Percentiles rank a stretch among this genome's conserved stretches.
Conservation (phyloP, 129 eudicot species). For the Chrysanthemum lavandulifolium region DNA sequence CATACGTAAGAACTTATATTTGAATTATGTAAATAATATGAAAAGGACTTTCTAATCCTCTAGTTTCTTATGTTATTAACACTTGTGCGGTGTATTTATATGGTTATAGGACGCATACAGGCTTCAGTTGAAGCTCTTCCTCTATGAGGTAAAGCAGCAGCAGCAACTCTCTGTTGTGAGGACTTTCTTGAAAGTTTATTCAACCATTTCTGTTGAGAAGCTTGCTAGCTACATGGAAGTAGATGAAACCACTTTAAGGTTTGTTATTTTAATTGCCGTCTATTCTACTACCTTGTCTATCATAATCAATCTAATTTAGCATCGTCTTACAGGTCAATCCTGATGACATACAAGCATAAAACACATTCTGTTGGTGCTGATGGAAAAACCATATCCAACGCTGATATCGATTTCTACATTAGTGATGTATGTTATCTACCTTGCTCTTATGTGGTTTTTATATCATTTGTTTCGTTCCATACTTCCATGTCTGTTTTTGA, state of each 20-base stretch:
- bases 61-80: background rate
- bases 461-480: background rate
- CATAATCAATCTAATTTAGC: constrained; percentile 11
- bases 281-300: background rate
- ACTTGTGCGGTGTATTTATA: background rate
- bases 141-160: constrained; percentile 94
- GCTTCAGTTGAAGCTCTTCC: constrained; percentile 86
- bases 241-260: constrained; percentile 86
- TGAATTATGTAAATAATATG: too few relatives aligned
- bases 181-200: constrained; percentile 79
- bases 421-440: constrained; percentile 50
- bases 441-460: background rate
- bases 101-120: constrained; percentile 82
- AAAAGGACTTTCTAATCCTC: too few relatives aligned
- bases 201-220: constrained; percentile 75
- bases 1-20: background rate
- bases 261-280: constrained; percentile 7
- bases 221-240: constrained; percentile 92
- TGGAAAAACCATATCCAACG: constrained; percentile 79
- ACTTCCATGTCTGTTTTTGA: background rate
- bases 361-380: constrained; percentile 82
- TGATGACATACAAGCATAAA: constrained; percentile 97
- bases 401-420: constrained; percentile 85
- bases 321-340: constrained; percentile 61
- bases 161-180: constrained; percentile 73